Base-by-base conservation (phyloP, 352 stramenopile genomes). In the Aphanomyces invadans region DNA sequence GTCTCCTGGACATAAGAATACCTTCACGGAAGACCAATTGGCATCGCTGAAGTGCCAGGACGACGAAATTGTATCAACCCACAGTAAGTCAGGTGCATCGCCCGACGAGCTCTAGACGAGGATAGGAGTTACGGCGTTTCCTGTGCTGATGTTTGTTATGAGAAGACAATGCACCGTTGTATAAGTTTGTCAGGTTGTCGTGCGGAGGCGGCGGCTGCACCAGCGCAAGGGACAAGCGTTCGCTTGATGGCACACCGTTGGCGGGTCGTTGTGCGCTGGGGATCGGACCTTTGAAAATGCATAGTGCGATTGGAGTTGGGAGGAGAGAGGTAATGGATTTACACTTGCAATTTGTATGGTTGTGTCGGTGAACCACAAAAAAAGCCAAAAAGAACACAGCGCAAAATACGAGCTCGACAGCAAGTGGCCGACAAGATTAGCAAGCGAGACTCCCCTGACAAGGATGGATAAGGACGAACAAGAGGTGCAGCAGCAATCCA, bases 1-100 rank as follows among this genome's bases (percentile, higher is more conserved):
- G 44, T 76, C 78, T 21, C 77, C 77, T 44, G 77, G 77, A 3
- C 69, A 80, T 12, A 29, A 69, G 0, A 78, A 81, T 52, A 70
- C 65, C 45, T 84, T 84, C 62, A 78, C 77, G 4, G 57, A 51
- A 17, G 61, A 52, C 11, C 54, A 81, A 21, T 62, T 84, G 2
- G 49, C 56, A 33, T 39, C 62, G 21, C 74, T 84, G 66, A 66
- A 59, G 19, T 84, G 77, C 55, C 51, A 4, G 7, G 49, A 33
- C 49, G 29, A 32, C 29, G 25, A n/a, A 31, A 44, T 42, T 57
- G 29, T n/a, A 23, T 42, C 36, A 42, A 57, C 7, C 7, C 7
- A 63, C 7, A 63, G 5, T 4, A 2, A 21, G 25, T 54, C 23
- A 23, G n/a, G n/a, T n/a, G n/a, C n/a, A n/a, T n/a, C n/a, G n/a